These are phyloP conservation scores for Mycena floridula DNA, from an alignment of 768 basidiomycete species.

Conservation along the genomic window DNA sequence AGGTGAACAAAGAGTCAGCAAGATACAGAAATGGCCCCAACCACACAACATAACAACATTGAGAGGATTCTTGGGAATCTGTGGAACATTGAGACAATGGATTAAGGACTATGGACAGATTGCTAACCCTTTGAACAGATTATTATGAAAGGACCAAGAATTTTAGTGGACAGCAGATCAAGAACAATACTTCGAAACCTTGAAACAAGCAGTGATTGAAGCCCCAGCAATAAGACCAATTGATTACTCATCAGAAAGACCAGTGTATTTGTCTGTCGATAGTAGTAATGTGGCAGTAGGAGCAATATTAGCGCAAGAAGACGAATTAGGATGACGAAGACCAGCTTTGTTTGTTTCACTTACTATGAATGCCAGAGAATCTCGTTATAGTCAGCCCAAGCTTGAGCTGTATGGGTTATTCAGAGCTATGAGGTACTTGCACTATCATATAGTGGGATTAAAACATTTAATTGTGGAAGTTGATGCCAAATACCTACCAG, in stretches of 20 bases:
- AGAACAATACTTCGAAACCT: conserved; percentile 14
- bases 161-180: conserved; percentile 20
- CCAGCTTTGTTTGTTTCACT: conserved; percentile 14
- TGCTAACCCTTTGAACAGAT: conserved; percentile 11
- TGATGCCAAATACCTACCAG: conserved; percentile 20
- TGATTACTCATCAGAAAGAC: conserved; percentile 19
- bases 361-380: conserved; percentile 20
- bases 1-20: conserved; percentile 17
- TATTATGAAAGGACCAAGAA: conserved; percentile 9
- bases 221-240: conserved; percentile 22
- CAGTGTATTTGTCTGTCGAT: conserved; percentile 26
- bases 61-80: conserved; percentile 16
- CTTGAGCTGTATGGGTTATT: conserved; percentile 28
- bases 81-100: conserved; percentile 18
- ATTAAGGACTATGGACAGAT: conserved; percentile 12
- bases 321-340: conserved; percentile 11
- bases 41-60: conserved; percentile 12
- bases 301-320: conserved; percentile 24
- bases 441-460: conserved; percentile 13
- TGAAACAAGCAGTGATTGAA: conserved; percentile 7
- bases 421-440: conserved; percentile 16
- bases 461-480: conserved; percentile 16
- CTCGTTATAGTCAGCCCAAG: conserved; percentile 27
- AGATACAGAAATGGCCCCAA: conserved; percentile 19
- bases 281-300: conserved; percentile 21